These are phyloP conservation scores for Arthrobotrys conoides DNA, from an alignment of 2,329 filamentous ascomycete species.

Conservation along the genomic window DNA sequence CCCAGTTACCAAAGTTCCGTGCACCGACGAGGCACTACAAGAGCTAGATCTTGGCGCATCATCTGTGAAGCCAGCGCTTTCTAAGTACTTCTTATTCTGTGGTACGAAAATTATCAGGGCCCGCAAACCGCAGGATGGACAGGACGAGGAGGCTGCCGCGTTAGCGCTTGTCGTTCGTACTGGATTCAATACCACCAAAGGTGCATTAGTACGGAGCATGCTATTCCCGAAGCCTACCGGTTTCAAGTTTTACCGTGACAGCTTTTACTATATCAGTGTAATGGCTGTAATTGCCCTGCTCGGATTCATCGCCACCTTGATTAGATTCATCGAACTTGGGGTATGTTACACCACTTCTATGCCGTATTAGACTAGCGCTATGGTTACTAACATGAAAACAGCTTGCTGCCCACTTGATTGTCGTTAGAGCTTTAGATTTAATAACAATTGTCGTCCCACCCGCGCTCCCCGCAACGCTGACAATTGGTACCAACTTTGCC, in stretches of 20 bases:
- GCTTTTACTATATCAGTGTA: conserved; percentile 96
- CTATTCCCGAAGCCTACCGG: conserved; percentile 97
- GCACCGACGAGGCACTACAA: conserved; percentile 83
- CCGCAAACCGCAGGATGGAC: conserved; percentile 85
- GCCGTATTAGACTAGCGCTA: neutral
- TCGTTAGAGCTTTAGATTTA: conserved; percentile 90
- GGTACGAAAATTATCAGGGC: conserved; percentile 96
- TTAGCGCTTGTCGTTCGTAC: conserved; percentile 93
- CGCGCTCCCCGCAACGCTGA: conserved; percentile 91
- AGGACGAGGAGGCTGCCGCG: conserved; percentile 88
- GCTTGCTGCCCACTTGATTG: conserved; percentile 88
- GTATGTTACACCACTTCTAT: conserved; percentile 65
- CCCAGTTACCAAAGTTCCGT: conserved; percentile 91
- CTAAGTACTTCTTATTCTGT: conserved; percentile 91
- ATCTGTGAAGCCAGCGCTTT: conserved; percentile 84
- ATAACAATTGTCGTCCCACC: conserved; percentile 98
- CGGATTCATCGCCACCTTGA: conserved; percentile 89
- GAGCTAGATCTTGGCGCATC: conserved; percentile 83
- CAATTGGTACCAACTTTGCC: conserved; percentile 96
- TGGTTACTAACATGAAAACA: conserved; percentile 65
- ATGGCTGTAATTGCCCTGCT: conserved; percentile 89
- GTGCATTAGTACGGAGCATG: conserved; percentile 95
- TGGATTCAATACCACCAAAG: conserved; percentile 98
- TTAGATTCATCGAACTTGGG: conserved; percentile 90
- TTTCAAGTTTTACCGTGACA: conserved; percentile 98